These are phyloP conservation scores for Pulveroboletus frians DNA, from an alignment of 768 basidiomycete species.

Conservation along the genomic window DNA sequence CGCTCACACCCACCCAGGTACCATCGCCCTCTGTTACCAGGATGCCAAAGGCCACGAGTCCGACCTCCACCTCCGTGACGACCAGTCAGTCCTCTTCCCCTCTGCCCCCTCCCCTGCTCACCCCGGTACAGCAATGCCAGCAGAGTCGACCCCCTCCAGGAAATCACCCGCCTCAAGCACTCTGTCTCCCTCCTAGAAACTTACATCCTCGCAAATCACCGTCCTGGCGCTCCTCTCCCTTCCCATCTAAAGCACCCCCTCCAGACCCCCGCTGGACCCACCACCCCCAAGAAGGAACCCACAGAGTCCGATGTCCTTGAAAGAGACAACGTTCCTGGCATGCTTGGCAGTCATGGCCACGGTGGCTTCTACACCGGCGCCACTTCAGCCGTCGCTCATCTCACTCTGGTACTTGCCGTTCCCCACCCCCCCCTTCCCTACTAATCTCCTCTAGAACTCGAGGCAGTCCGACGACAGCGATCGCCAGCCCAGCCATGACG, in stretches of 20 bases:
- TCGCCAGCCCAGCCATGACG: conserved; percentile 50
- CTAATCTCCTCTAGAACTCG: conserved; percentile 32
- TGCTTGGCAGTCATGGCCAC: conserved; percentile 59
- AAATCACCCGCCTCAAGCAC: conserved; percentile 38
- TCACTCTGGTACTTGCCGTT: conserved; percentile 46
- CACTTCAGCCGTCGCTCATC: conserved; percentile 67
- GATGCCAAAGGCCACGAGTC: conserved; percentile 63
- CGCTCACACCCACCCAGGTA: conserved; percentile 44
- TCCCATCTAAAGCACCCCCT: conserved; percentile 28
- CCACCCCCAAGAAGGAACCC: conserved; percentile 48
- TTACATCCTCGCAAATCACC: conserved; percentile 30
- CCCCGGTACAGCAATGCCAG: conserved; percentile 26
- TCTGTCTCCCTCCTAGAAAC: conserved; percentile 37
- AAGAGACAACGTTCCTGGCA: conserved; percentile 51
- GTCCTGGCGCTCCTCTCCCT: conserved; percentile 14
- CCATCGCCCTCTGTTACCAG: conserved; percentile 76
- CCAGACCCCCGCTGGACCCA: conserved; percentile 28
- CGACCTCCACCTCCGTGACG: conserved; percentile 52
- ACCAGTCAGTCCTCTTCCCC: conserved; percentile 26
- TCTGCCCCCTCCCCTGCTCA: conserved; percentile 36
- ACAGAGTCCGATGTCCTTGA: conserved; percentile 44
- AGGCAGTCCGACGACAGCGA: conserved; percentile 49
- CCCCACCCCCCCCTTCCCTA: conserved; percentile 10
- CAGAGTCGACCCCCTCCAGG: conserved; percentile 37
- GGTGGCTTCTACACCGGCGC: conserved; percentile 77